These are phyloP conservation scores for Zygotorulaspora mrakii DNA, from an alignment of 1,139 yeast genomes.

Conservation along the genomic window DNA sequence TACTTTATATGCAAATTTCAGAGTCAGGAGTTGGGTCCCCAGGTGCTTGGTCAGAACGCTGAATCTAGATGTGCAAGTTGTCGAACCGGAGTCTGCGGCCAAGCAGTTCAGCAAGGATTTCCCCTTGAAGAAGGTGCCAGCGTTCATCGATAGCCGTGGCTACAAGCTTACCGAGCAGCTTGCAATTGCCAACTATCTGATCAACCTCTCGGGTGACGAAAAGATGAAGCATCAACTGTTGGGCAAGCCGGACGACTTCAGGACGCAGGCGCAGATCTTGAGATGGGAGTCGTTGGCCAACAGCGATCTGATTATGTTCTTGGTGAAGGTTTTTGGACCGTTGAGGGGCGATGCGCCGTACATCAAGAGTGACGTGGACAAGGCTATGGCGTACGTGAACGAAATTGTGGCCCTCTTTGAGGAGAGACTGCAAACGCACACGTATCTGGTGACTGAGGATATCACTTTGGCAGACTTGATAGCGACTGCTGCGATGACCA, in stretches of 20 bases:
- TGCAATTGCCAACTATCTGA: conserved; percentile 56
- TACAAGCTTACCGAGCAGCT: conserved; percentile 66
- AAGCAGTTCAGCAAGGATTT: conserved; percentile 48
- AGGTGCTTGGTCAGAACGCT: conserved; percentile 64
- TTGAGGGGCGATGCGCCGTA: conserved; percentile 53
- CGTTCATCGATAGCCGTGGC: conserved; percentile 75
- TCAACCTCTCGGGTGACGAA: conserved; percentile 31
- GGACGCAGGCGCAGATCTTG: conserved; percentile 65
- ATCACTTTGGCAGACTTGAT: conserved; percentile 79
- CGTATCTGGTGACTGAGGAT: conserved; percentile 91
- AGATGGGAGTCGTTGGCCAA: conserved; percentile 82
- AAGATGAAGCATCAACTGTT: conserved; percentile 40
- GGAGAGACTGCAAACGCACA: conserved; percentile 64
- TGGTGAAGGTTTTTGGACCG: conserved; percentile 43
- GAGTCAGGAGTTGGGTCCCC: conserved; percentile 52
- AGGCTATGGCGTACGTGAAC: conserved; percentile 43
- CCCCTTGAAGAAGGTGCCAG: conserved; percentile 72
- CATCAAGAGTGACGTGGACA: conserved; percentile 79
- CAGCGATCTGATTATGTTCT: conserved; percentile 55
- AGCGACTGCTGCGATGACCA: conserved; percentile 54
- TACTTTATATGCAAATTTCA: conserved; percentile 53
- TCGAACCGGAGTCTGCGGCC: conserved; percentile 37
- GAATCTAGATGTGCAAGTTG: conserved; percentile 62
- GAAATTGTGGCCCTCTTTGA: conserved; percentile 49
- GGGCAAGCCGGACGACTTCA: conserved; percentile 54